Base-by-base conservation (phyloP, 768 basidiomycete genomes). In the Lactarius evosmus region DNA sequence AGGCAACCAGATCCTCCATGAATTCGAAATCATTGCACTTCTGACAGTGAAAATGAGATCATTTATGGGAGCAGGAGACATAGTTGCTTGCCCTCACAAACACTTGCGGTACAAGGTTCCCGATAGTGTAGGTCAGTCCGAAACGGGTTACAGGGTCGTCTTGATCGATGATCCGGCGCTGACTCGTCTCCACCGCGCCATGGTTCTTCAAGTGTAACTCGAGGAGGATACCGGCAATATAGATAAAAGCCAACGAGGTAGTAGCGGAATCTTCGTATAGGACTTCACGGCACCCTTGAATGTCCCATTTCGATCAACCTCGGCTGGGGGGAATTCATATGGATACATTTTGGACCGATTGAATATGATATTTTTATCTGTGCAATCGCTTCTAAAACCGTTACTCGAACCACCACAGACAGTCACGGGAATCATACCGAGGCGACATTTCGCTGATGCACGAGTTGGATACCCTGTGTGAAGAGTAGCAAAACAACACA, bases 101-200 rank as follows among this genome's bases (percentile, higher is more conserved):
- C 14, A 70, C 56, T 27, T 61, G 41, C 2, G 70, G 66, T 25
- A 78, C 73, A 17, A 73, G 29, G 51, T 77, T 76, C 3, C 74
- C 77, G 25, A 77, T 71, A 72, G 58, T 76, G 76, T 17, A 76
- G 62, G 46, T 78, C 77, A 1, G 72, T 74, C 12, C 71, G 70
- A 60, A 76, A 77, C 3, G 76, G 75, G 53, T 77, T 70, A 41
- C 62, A 69, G 2, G 64, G 67, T 25, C 16, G 7, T 34, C n/a
- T 4, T 9, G 46, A 66, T 6, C 67, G 65, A 53, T 73, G 74
- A 56, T 78, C 76, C 2, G 76, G 76, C 0, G 75, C 73, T 0
- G 77, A 70, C 56, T 74, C 75, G 69, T 84, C 81, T 4, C 76
- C 80, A 0, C 80, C 82, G 8, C 67, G 65, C 3, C 78, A 70